These are phyloP conservation scores for Hypoxylon sp. DNA, from an alignment of 2,329 filamentous ascomycete genomes.

Conservation along the genomic window DNA sequence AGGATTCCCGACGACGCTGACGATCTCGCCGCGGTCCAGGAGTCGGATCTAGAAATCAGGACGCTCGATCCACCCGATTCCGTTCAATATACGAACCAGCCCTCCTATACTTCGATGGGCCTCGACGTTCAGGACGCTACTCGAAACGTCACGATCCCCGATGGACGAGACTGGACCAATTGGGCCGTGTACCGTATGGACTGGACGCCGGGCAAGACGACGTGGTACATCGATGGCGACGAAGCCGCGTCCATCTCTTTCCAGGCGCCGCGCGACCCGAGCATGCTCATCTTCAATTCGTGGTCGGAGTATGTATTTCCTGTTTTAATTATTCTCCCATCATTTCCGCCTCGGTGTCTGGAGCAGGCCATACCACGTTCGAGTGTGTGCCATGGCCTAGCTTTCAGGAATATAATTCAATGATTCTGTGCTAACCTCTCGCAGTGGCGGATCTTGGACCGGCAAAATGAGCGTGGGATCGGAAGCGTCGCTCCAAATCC, in stretches of 20 bases:
- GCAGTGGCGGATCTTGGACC: slow-evolving; percentile 65
- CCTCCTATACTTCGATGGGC: slow-evolving; percentile 60
- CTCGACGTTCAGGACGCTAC: slow-evolving; percentile 61
- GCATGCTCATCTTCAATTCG: slow-evolving; percentile 67
- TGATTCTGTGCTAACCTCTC: slow-evolving; percentile 16
- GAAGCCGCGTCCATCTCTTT: slow-evolving; percentile 65
- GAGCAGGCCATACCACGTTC: background rate
- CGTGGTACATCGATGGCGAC: slow-evolving; percentile 67
- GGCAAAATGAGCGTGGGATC: slow-evolving; percentile 66
- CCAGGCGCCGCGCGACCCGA: slow-evolving; percentile 65
- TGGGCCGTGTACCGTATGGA: slow-evolving; percentile 72
- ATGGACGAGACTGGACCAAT: slow-evolving; percentile 60
- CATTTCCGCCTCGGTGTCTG: background rate
- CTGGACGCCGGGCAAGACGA: slow-evolving; percentile 65
- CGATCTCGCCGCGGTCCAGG: slow-evolving; percentile 57
- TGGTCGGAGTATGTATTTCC: slow-evolving; percentile 62
- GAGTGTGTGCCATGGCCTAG: background rate
- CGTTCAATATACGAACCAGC: slow-evolving; percentile 72
- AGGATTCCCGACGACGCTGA: slow-evolving; percentile 52
- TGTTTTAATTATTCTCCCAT: background rate
- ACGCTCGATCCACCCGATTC: slow-evolving; percentile 58
- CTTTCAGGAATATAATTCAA: background rate
- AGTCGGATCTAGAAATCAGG: slow-evolving; percentile 66
- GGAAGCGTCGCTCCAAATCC: slow-evolving; percentile 67
- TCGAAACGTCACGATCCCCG: slow-evolving; percentile 60